phyloP scores from a whole-genome alignment of 768 basidiomycete genomes.

The Calocera viscosa region DNA sequence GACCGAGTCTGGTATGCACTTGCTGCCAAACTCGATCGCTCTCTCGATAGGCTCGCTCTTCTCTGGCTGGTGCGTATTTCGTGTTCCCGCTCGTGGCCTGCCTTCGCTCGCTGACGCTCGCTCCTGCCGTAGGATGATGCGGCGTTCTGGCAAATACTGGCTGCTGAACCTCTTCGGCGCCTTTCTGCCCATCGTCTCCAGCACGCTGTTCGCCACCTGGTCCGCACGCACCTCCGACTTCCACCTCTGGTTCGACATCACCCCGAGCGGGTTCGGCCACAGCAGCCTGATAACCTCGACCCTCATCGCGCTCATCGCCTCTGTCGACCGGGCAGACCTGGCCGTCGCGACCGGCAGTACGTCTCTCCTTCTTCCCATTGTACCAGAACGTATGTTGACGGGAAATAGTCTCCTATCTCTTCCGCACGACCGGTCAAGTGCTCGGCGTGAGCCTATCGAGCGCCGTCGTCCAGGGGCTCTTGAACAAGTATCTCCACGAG shows the following conservation, averaged over 20 bases:
- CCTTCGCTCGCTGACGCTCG: slow-evolving; percentile 14
- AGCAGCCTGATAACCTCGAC: slow-evolving; percentile 76
- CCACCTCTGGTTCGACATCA: slow-evolving; percentile 64
- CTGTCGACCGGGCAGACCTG: slow-evolving; percentile 66
- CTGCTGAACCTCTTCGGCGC: slow-evolving; percentile 55
- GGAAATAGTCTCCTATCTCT: slow-evolving; percentile 72
- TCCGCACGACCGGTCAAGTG: slow-evolving; percentile 89
- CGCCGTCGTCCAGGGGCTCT: slow-evolving; percentile 67
- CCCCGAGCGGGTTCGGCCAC: slow-evolving; percentile 76
- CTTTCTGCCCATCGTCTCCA: slow-evolving; percentile 47
- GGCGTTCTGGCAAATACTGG: slow-evolving; percentile 75
- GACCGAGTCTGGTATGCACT: slow-evolving; percentile 62
- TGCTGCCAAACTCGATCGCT: slow-evolving; percentile 78
- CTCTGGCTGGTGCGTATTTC: slow-evolving; percentile 59
- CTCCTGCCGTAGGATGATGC: slow-evolving; percentile 66
- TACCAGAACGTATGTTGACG: slow-evolving; percentile 12
- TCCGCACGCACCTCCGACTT: slow-evolving; percentile 43
- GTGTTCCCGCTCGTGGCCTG: slow-evolving; percentile 3
- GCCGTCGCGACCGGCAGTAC: slow-evolving; percentile 83
- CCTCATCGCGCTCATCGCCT: slow-evolving; percentile 77
- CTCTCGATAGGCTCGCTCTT: slow-evolving; percentile 75
- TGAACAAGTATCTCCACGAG: slow-evolving; percentile 53
- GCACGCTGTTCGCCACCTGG: slow-evolving; percentile 54
- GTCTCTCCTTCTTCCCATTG: slow-evolving; percentile 24
- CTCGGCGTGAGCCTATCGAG: slow-evolving; percentile 84